A percentile compares a stretch with the other conserved stretches of the same genome.
Evolutionary conservation across 306 rosid species (phyloP).

Genomic region (Purshia tridentata): DNA sequence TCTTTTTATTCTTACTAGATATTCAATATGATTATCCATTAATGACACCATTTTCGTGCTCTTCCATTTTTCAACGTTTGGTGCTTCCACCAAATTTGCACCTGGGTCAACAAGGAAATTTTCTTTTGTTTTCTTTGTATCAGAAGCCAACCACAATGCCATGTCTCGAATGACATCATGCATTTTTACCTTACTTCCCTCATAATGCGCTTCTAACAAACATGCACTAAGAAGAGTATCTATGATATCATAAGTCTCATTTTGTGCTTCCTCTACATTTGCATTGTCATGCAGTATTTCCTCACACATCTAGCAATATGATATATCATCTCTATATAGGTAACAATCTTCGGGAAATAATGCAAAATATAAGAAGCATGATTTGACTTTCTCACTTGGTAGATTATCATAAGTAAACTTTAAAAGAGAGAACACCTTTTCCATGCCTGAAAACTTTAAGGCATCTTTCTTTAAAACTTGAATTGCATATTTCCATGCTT

Average conservation of each 20-base stretch:
- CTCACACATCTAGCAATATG: slow-evolving; percentile 4
- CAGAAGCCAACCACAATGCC: slow-evolving; percentile 6
- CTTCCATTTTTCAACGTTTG: neutral
- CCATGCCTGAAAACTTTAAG: slow-evolving; percentile 15
- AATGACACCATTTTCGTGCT: neutral
- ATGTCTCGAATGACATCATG: slow-evolving; percentile 17
- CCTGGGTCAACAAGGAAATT: neutral
- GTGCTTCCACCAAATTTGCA: neutral
- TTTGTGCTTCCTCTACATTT: neutral
- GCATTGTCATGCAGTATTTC: slow-evolving; percentile 5
- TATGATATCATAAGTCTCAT: slow-evolving; percentile 1
- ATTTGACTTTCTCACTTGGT: neutral
- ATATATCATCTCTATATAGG: neutral
- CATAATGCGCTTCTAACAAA: slow-evolving; percentile 5
- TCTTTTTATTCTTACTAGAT: too few species aligned
- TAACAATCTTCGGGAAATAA: neutral
- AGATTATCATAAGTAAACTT: slow-evolving; percentile 17
- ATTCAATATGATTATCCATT: too few species aligned
- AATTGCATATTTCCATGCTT: slow-evolving; percentile 13
- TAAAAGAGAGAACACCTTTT: slow-evolving; percentile 11
- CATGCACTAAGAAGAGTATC: neutral
- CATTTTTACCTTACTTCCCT: neutral
- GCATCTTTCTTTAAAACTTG: slow-evolving; percentile 3
- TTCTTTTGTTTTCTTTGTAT: neutral
- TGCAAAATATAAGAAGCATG: slow-evolving; percentile 23